Conservation (phyloP, 2,329 filamentous ascomycete species). For the Camillea tinctor region DNA sequence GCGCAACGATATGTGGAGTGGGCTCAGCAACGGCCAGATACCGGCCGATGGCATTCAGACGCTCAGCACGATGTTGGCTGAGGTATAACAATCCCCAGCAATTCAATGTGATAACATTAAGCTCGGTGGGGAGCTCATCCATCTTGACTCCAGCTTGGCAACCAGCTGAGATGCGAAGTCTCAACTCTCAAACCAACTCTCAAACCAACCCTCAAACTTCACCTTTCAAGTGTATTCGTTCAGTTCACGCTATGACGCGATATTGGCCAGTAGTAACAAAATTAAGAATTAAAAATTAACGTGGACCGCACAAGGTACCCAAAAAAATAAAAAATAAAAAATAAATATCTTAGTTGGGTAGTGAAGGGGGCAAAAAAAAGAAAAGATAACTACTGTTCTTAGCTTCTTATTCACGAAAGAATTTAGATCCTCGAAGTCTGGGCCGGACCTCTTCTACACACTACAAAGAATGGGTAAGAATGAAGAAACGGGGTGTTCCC, state of each 20-base stretch:
- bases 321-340: too few relatives aligned
- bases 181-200: neutral
- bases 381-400: neutral
- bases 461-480: neutral
- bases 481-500: neutral
- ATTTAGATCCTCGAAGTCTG: neutral
- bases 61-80: constrained; percentile 72
- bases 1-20: constrained; percentile 78
- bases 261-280: neutral
- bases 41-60: constrained; percentile 79
- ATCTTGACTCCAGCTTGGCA: constrained; percentile 18
- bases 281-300: too few relatives aligned
- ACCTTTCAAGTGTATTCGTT: neutral
- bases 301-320: too few relatives aligned
- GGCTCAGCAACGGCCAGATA: constrained; percentile 69
- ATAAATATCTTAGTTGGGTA: too few relatives aligned
- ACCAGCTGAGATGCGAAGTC: neutral
- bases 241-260: neutral
- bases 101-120: constrained; percentile 86
- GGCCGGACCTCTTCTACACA: neutral
- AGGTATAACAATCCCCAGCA: constrained; percentile 96
- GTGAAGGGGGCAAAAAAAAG: neutral
- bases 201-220: neutral
- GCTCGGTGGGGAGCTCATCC: constrained; percentile 47
- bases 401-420: neutral